Percentiles rank a stretch among this genome's conserved stretches.
Evolutionary conservation across 441 rosid species (phyloP).

Genomic region (Pelargonium myrrhifolium): DNA sequence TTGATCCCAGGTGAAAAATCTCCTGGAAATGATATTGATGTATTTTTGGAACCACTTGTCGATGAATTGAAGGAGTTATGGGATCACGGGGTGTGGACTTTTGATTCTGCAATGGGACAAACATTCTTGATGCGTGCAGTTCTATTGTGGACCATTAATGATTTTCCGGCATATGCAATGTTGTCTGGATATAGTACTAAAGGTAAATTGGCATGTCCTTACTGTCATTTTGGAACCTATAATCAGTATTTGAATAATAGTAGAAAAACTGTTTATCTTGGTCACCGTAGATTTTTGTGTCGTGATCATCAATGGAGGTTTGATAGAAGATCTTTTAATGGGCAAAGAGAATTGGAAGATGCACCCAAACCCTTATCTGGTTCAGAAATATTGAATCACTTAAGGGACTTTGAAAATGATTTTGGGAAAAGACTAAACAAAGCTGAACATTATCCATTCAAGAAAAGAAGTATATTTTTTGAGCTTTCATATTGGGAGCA

Average conservation of each 20-base stretch:
- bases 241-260: background rate
- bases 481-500: constrained; percentile 8
- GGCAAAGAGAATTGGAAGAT: background rate
- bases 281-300: constrained; percentile 3
- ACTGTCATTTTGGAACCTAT: background rate
- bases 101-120: background rate
- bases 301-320: background rate
- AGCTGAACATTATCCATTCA: background rate
- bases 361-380: background rate
- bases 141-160: constrained; percentile 12
- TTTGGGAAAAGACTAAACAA: background rate
- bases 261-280: constrained; percentile 10
- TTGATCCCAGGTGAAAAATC: background rate
- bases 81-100: background rate
- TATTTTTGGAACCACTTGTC: constrained; percentile 2
- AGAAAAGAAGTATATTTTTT: constrained; percentile 5
- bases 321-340: constrained; percentile 2
- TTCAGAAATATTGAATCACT: background rate
- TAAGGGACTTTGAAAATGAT: background rate
- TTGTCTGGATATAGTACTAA: constrained; percentile 14
- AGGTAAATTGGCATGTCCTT: constrained; percentile 6
- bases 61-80: constrained; percentile 12
- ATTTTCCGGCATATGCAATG: constrained; percentile 10
- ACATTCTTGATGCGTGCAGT: background rate
- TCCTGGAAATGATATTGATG: constrained; percentile 1